Percentiles rank a stretch among this genome's conserved stretches.
These are phyloP conservation scores for Cercophora sp. DNA, from an alignment of 495 filamentous ascomycete genomes.

Conservation along the genomic window DNA sequence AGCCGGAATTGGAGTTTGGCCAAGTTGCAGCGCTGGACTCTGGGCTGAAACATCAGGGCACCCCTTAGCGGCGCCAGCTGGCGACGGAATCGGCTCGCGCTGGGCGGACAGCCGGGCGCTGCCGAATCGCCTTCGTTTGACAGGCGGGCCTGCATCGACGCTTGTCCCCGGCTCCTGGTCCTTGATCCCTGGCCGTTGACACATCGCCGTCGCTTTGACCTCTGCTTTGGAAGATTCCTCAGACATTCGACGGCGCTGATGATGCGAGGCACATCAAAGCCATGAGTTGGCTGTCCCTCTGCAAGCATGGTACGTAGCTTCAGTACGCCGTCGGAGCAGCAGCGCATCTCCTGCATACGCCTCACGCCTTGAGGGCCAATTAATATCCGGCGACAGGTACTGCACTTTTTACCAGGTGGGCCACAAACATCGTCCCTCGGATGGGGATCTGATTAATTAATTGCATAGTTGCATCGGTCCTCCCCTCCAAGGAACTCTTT, in stretches of 20 bases:
- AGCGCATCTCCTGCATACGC: too few relatives aligned
- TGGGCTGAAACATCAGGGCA: constrained; percentile 8
- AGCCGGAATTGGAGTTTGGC: constrained; percentile 9
- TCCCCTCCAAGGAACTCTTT: constrained; percentile 6
- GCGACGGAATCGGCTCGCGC: neutral
- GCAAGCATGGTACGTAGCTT: too few relatives aligned
- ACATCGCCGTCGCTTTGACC: constrained; percentile 26
- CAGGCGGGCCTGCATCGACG: constrained; percentile 10
- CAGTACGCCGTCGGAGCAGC: too few relatives aligned
- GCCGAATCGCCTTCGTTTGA: constrained; percentile 13
- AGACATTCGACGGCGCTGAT: constrained; percentile 31
- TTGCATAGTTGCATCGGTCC: constrained; percentile 20
- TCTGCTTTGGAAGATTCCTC: constrained; percentile 33
- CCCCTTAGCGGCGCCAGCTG: neutral
- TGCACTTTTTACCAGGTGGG: too few relatives aligned
- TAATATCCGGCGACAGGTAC: constrained; percentile 25
- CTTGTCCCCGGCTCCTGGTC: too few relatives aligned
- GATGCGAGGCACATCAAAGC: constrained; percentile 12
- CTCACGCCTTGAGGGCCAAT: constrained; percentile 24
- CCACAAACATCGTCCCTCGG: too few relatives aligned
- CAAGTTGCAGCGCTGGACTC: too few relatives aligned
- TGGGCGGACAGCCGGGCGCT: neutral
- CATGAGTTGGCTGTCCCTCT: too few relatives aligned
- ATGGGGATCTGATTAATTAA: constrained; percentile 14
- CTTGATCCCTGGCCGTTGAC: constrained; percentile 16